A percentile compares a stretch with the other conserved stretches of the same genome.
Conservation (phyloP, 495 filamentous ascomycete genomes). For the Chaetomium cochliodes region DNA sequence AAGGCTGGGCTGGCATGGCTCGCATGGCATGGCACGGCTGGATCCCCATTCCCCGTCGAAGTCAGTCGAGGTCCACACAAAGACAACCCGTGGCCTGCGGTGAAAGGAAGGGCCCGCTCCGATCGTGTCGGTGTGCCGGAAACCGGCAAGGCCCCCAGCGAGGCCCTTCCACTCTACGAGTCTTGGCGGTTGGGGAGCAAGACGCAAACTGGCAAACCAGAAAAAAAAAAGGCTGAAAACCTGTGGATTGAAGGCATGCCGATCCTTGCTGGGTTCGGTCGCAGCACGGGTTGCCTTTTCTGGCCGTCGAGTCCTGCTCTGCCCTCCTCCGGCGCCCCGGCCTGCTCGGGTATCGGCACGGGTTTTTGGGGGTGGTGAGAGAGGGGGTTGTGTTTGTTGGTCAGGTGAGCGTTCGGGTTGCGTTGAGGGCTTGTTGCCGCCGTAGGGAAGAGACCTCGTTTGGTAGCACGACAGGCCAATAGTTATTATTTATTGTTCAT, state of each 20-base stretch:
- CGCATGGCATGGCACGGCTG: too few relatives aligned
- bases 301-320: neutral
- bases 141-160: neutral
- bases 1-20: too few relatives aligned
- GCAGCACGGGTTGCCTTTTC: neutral
- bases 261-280: slow-evolving; percentile 25
- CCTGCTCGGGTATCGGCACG: slow-evolving; percentile 19
- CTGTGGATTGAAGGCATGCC: slow-evolving; percentile 6
- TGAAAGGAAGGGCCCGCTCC: neutral
- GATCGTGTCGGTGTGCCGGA: slow-evolving; percentile 1
- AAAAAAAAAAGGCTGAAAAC: neutral
- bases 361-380: neutral
- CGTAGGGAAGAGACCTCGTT: too few relatives aligned
- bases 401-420: slow-evolving; percentile 7
- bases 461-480: too few relatives aligned
- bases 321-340: too few relatives aligned
- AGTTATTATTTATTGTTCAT: too few relatives aligned
- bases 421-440: too few relatives aligned
- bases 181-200: neutral
- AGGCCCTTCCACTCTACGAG: neutral
- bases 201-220: slow-evolving; percentile 7
- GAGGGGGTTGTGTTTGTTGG: neutral
- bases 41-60: too few relatives aligned
- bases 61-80: too few relatives aligned
- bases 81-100: too few relatives aligned